Base-by-base conservation (phyloP, 208 protist species). In the Acanthamoeba healyi region DNA sequence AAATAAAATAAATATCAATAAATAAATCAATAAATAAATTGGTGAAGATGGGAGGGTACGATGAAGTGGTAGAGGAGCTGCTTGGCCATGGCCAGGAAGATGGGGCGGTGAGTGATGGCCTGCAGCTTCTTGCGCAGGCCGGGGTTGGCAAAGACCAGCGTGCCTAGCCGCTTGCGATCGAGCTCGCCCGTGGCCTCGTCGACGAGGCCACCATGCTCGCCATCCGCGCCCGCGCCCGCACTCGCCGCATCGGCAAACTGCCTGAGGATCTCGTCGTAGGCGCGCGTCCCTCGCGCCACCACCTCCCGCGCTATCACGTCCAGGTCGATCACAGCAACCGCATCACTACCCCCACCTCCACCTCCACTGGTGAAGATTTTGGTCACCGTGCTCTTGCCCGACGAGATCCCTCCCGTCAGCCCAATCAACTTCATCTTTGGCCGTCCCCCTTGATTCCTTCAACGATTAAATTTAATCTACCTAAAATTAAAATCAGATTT, bases 341-440 rank as follows among this genome's bases (percentile, higher is more conserved):
- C 81, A 26, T 89, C 40, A 14, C 51, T n/a, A n/a, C n/a, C n/a
- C n/a, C n/a, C n/a, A n/a, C n/a, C n/a, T n/a, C n/a, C n/a, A n/a
- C n/a, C n/a, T n/a, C n/a, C n/a, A n/a, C n/a, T 32, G 15, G 10
- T 38, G 5, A 65, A 65, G 46, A 63, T 32, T n/a, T 14, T 14
- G 5, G 81, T 38, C 15, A 89, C 81, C 19, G 81, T 89, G 81
- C 81, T 89, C 81, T 89, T 89, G 46, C 81, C 81, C 29, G 46
- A 67, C 49, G 81, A 15, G 14, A 89, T 89, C 7, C 81, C 81
- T 22, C 81, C 81, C 9, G 81, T 89, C 29, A 89, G n/a, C 22
- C 81, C 81, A 34, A 89, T n/a, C 19, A 89, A 38, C 81, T 89
- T 89, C 81, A 89, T 89, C n/a, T n/a, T n/a, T n/a, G n/a, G n/a